A percentile compares a stretch with the other conserved stretches of the same genome.
Evolutionary conservation across 139 green algal species (phyloP).

Genomic region (Chlorella sp.): DNA sequence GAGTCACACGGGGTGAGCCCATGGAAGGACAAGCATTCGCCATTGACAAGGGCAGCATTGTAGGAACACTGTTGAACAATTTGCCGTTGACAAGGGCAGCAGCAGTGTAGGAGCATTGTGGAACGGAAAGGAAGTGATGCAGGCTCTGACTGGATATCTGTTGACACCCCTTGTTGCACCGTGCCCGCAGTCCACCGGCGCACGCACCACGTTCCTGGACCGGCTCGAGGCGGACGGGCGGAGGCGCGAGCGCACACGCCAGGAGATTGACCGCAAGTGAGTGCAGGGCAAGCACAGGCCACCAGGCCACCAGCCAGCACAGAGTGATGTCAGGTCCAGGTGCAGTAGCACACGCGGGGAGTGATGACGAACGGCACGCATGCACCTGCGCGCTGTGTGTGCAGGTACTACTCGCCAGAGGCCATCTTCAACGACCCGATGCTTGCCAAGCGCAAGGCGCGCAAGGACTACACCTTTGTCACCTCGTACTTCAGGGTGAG

Average conservation of each 20-base stretch:
- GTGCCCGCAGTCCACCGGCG: too few relatives aligned
- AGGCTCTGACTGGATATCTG: background rate
- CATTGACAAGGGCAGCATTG: background rate
- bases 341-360: too few relatives aligned
- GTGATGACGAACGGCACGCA: too few relatives aligned
- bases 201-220: constrained; percentile 33
- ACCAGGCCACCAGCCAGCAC: too few relatives aligned
- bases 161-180: background rate
- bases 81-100: background rate
- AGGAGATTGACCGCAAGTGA: constrained; percentile 3
- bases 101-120: background rate
- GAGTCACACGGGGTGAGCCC: constrained; percentile 13
- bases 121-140: background rate
- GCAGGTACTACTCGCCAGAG: constrained; percentile 8
- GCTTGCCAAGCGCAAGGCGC: constrained; percentile 17
- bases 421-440: constrained; percentile 17
- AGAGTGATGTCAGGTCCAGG: too few relatives aligned
- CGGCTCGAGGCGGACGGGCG: constrained; percentile 39
- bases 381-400: too few relatives aligned
- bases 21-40: constrained; percentile 21
- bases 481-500: background rate
- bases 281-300: too few relatives aligned
- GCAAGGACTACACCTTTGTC: constrained; percentile 5
- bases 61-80: background rate
- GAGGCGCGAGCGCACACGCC: constrained; percentile 19